A percentile compares a stretch with the other conserved stretches of the same genome.
Evolutionary conservation across 2,329 filamentous ascomycete species (phyloP).

Genomic region (Sordariomycetes sp.): DNA sequence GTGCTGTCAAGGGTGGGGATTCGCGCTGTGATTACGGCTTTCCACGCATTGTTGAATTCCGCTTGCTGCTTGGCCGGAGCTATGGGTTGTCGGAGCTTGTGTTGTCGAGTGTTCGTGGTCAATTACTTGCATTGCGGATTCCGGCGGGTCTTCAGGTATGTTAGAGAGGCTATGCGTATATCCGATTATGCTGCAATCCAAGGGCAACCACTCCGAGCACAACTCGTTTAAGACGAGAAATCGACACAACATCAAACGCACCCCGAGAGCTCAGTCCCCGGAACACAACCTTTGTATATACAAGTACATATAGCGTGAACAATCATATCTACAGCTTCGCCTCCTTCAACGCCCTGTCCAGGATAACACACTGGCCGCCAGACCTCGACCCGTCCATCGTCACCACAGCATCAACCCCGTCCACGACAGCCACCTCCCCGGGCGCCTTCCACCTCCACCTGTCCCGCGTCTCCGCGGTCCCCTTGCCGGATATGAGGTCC

Average conservation of each 20-base stretch:
- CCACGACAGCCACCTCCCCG: not conserved
- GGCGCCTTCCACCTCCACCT: constrained; percentile 51
- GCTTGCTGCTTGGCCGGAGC: not conserved
- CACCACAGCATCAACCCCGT: not conserved
- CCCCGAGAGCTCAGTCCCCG: not conserved
- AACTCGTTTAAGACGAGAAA: not conserved
- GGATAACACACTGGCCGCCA: constrained; percentile 28
- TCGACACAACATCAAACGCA: too few species aligned
- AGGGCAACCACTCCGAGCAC: not conserved
- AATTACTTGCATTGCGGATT: not conserved
- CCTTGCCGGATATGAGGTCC: constrained; percentile 35
- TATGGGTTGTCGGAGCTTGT: not conserved
- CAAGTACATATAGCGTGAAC: not conserved
- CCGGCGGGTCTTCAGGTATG: not conserved
- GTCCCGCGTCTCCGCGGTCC: constrained; percentile 33
- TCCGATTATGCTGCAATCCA: not conserved
- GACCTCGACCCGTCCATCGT: constrained; percentile 37
- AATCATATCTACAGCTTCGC: not conserved
- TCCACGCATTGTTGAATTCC: not conserved
- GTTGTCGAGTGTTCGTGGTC: not conserved
- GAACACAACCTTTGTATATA: not conserved
- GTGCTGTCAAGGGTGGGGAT: not conserved
- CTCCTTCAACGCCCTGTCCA: constrained; percentile 27
- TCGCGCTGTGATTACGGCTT: not conserved
- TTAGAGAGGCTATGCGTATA: not conserved